Evolutionary conservation across 345 rosid species (phyloP).

Genomic region (Erucastrum elatum): DNA sequence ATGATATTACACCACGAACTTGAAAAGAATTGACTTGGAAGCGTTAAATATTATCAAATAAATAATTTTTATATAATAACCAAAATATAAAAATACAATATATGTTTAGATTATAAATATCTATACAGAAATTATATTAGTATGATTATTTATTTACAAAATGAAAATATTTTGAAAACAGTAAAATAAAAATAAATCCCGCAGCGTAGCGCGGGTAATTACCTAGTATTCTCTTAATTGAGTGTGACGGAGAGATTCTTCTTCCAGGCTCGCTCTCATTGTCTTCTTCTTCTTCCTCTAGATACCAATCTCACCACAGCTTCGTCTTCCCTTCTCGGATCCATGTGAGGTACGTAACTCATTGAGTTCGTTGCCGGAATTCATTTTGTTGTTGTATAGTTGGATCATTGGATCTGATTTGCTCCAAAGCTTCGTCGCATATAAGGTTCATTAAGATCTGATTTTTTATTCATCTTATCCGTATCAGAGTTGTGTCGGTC

Average conservation of each 20-base stretch:
- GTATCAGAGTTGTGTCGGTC: neutral
- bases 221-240: neutral
- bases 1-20: too few species aligned
- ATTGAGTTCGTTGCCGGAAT: neutral
- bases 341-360: constrained; percentile 34
- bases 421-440: neutral
- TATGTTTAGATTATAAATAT: neutral
- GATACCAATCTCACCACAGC: constrained; percentile 4
- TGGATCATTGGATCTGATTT: constrained; percentile 15
- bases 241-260: constrained; percentile 39
- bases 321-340: constrained; percentile 24
- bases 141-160: too few species aligned
- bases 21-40: neutral
- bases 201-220: too few species aligned
- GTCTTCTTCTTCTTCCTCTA: constrained; percentile 22
- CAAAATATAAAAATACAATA: too few species aligned
- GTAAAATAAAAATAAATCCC: too few species aligned
- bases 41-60: neutral
- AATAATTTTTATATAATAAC: neutral
- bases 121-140: too few species aligned
- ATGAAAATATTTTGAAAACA: too few species aligned
- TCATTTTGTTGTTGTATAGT: constrained; percentile 11
- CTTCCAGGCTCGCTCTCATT: constrained; percentile 21
- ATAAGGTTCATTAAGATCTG: constrained; percentile 4
- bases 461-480: constrained; percentile 10